Percentiles rank a stretch among this genome's conserved stretches.
Evolutionary conservation across 495 filamentous ascomycete genomes (phyloP).

Genomic region (Aspergillus baeticus): DNA sequence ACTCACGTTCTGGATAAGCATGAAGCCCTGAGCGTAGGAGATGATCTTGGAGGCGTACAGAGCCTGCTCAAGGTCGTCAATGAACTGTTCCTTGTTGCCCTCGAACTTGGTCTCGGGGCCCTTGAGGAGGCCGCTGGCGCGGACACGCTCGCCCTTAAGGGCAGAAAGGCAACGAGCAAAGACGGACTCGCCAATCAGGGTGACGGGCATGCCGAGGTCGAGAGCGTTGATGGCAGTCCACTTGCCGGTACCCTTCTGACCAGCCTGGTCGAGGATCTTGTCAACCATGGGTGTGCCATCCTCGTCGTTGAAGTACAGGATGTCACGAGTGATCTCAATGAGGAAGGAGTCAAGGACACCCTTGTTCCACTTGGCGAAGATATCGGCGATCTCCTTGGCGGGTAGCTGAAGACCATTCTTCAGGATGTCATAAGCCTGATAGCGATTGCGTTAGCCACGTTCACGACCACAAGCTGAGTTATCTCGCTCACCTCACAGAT

Average conservation of each 20-base stretch:
- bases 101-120: conserved; percentile 77
- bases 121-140: conserved; percentile 74
- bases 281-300: conserved; percentile 88
- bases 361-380: conserved; percentile 95
- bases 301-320: conserved; percentile 95
- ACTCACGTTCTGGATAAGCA: conserved; percentile 97
- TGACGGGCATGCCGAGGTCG: conserved; percentile 98
- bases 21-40: conserved; percentile 99
- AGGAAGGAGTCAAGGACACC: conserved; percentile 99
- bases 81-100: conserved; percentile 87
- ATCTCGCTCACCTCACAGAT: conserved; percentile 79
- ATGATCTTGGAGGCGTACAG: conserved; percentile 99
- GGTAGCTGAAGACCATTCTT: conserved; percentile 88
- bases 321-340: conserved; percentile 97
- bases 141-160: conserved; percentile 88
- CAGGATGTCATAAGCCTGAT: conserved; percentile 96
- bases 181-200: conserved; percentile 94
- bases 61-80: conserved; percentile 96
- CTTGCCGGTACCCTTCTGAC: conserved; percentile 99
- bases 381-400: conserved; percentile 91
- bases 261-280: conserved; percentile 98
- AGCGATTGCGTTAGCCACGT: background rate
- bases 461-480: background rate
- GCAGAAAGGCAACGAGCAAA: conserved; percentile 92
- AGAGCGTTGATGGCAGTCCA: conserved; percentile 99